Evolutionary conservation across 2,329 filamentous ascomycete genomes (phyloP).

Genomic region (Arachnopeziza araneosa): DNA sequence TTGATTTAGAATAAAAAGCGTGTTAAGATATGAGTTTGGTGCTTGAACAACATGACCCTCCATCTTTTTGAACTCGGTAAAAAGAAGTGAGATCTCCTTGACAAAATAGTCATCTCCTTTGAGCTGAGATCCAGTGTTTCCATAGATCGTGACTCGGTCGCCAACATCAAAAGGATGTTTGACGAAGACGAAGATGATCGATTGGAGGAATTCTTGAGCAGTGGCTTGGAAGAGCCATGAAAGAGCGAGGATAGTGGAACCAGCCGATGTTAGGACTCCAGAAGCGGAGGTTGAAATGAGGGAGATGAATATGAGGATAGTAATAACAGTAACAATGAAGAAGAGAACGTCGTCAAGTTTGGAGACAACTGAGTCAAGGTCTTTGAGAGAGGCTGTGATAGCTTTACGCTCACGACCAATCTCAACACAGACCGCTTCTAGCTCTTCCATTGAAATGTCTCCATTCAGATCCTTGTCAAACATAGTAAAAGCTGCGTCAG

Average conservation of each 20-base stretch:
- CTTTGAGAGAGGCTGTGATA: conserved; percentile 90
- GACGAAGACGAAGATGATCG: conserved; percentile 90
- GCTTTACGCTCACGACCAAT: conserved; percentile 93
- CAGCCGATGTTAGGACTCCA: conserved; percentile 81
- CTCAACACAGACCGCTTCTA: conserved; percentile 89
- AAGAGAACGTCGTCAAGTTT: conserved; percentile 87
- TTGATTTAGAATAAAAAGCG: conserved; percentile 91
- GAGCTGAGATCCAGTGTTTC: conserved; percentile 73
- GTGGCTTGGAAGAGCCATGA: conserved; percentile 92
- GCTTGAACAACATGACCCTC: conserved; percentile 94
- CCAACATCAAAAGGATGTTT: conserved; percentile 97
- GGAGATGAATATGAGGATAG: conserved; percentile 80
- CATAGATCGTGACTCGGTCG: conserved; percentile 86
- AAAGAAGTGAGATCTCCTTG: conserved; percentile 86
- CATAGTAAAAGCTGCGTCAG: conserved; percentile 81
- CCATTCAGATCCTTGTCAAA: conserved; percentile 97
- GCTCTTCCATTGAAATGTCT: conserved; percentile 91
- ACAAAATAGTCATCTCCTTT: conserved; percentile 93
- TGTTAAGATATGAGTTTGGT: conserved; percentile 90
- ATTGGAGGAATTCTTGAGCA: conserved; percentile 90
- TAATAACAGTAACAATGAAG: conserved; percentile 76
- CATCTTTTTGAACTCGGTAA: conserved; percentile 99
- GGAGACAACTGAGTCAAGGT: conserved; percentile 86
- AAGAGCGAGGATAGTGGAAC: conserved; percentile 79
- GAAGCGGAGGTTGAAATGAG: conserved; percentile 88